Evolutionary conservation across 2,329 filamentous ascomycete species (phyloP).

Genomic region (Alternaria sp.): DNA sequence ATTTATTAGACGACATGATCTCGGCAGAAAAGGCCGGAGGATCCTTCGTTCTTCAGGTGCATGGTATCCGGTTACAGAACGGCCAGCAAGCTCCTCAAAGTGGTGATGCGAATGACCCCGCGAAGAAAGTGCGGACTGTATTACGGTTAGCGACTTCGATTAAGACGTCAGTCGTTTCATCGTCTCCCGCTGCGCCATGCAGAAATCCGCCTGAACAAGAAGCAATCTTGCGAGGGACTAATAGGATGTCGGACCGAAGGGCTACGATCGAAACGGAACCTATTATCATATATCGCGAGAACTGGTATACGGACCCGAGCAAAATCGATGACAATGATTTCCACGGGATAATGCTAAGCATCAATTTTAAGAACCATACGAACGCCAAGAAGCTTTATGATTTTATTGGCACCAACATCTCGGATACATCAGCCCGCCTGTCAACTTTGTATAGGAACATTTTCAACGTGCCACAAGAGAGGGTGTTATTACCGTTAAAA

Average conservation of each 20-base stretch:
- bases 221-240: constrained; percentile 15
- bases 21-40: constrained; percentile 29
- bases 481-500: constrained; percentile 22
- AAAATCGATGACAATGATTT: constrained; percentile 3
- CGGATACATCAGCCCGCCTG: constrained; percentile 24
- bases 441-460: constrained; percentile 42
- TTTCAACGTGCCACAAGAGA: constrained; percentile 31
- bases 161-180: constrained; percentile 17
- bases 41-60: constrained; percentile 29
- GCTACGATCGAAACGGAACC: constrained; percentile 18
- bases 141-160: constrained; percentile 15
- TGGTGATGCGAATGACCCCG: neutral
- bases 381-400: constrained; percentile 40
- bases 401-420: constrained; percentile 27
- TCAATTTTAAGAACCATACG: constrained; percentile 29
- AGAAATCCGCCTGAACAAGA: constrained; percentile 4
- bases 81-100: neutral
- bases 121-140: constrained; percentile 14
- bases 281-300: constrained; percentile 34
- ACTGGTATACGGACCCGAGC: constrained; percentile 7
- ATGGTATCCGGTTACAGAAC: constrained; percentile 21
- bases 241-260: constrained; percentile 3
- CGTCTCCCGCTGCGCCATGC: constrained; percentile 1
- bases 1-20: constrained; percentile 41
- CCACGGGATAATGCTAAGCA: constrained; percentile 27